Conservation (phyloP, 495 filamentous ascomycete genomes). For the Aspergillus homomorphus region DNA sequence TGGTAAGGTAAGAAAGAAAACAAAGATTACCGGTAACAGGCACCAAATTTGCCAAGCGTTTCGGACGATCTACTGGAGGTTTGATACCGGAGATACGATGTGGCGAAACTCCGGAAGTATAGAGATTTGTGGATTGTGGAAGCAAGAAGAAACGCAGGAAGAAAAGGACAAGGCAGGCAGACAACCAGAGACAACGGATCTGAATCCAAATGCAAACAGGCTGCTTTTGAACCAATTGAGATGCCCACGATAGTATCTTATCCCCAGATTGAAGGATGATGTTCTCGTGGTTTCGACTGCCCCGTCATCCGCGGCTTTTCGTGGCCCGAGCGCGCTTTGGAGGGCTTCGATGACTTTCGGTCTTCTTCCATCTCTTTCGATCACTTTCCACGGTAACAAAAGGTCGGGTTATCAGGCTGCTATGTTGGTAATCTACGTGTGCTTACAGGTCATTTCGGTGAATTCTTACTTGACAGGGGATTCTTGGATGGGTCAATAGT, state of each 20-base stretch:
- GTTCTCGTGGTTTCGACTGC: conserved; percentile 27
- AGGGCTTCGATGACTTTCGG: conserved; percentile 31
- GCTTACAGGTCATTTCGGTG: background rate
- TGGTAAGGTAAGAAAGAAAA: no score
- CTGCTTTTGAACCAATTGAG: conserved; percentile 13
- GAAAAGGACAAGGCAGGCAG: background rate
- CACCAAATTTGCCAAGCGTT: conserved; percentile 19
- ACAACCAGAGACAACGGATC: background rate
- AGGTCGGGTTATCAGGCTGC: background rate
- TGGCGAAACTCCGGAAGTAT: conserved; percentile 12
- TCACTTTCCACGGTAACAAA: conserved; percentile 19
- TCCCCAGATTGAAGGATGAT: conserved; percentile 9
- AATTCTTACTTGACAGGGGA: no score
- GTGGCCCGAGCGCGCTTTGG: conserved; percentile 35
- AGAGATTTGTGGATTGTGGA: background rate
- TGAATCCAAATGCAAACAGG: background rate
- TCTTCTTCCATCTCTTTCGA: conserved; percentile 35
- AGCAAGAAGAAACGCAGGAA: conserved; percentile 5
- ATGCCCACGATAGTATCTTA: background rate
- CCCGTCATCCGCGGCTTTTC: conserved; percentile 18
- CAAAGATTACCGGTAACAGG: conserved; percentile 23
- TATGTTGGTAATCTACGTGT: background rate
- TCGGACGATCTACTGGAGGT: conserved; percentile 4
- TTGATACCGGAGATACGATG: conserved; percentile 21
- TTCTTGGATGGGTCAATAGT: no score